Evolutionary conservation across 2,329 filamentous ascomycete genomes (phyloP).

Genomic region (Cytospora piceae): DNA sequence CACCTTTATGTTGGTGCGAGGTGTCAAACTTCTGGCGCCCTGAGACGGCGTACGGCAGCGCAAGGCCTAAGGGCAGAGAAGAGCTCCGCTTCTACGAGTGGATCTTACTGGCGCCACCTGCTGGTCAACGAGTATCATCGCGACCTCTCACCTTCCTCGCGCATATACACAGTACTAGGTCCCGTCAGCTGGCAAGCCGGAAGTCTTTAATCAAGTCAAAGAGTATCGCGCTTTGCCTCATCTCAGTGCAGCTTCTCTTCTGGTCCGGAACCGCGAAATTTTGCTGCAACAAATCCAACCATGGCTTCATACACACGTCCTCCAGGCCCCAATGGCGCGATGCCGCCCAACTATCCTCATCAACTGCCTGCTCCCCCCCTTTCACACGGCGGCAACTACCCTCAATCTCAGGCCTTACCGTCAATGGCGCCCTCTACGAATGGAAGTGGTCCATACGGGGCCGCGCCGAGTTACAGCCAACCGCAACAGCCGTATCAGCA

Average conservation of each 20-base stretch:
- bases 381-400: constrained; percentile 24
- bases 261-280: not conserved
- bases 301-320: constrained; percentile 29
- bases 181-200: not conserved
- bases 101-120: not conserved
- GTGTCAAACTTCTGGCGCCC: not conserved
- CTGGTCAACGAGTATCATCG: constrained; percentile 4
- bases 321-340: constrained; percentile 26
- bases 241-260: not conserved
- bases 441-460: constrained; percentile 22
- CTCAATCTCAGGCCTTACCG: constrained; percentile 23
- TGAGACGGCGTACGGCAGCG: constrained; percentile 2
- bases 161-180: not conserved
- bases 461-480: constrained; percentile 21
- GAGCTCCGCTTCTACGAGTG: constrained; percentile 1
- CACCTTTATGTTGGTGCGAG: constrained; percentile 12
- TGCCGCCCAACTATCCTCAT: constrained; percentile 28
- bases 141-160: constrained; percentile 4
- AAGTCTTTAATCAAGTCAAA: not conserved
- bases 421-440: constrained; percentile 29
- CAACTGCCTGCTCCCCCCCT: constrained; percentile 27
- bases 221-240: not conserved
- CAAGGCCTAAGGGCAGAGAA: not conserved
- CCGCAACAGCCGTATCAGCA: constrained; percentile 28
- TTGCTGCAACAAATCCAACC: not conserved